Evolutionary conservation across 129 eudicot genomes (phyloP), one percentile per base, ranked within the genome.

Genomic region (Pseudognaphalium luteoalbum): DNA sequence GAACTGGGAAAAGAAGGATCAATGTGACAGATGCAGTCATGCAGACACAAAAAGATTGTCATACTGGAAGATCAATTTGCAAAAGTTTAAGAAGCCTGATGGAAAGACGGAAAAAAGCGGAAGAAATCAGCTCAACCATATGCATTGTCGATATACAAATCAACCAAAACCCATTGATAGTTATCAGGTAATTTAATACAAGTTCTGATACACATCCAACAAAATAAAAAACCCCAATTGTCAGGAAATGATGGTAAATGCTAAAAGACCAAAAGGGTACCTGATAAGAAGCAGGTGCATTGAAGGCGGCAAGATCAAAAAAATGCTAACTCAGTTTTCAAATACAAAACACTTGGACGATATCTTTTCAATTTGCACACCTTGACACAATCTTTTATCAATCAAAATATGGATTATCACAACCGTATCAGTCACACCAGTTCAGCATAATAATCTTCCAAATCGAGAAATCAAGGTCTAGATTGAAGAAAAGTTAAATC

Each of bases 391-490:
- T 35, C 41, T 35, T 6, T 35, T 35, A 35, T 35, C 41, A 6
- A 35, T 35, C 7, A 35, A 35, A 35, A 35, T 35, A 41, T 41
- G 30, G n/a, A 71, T 17, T 32, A 14, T 71, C 29, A 71, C 66
- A 71, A 71, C 65, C 66, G 10, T 33, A 16, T 68, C 34, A 68
- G 72, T 41, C 29, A 62, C 17, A 12, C 68, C 34, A 62, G 16
- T 15, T 20, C 41, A 6, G 41, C 41, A 35, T 35, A 35, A 35
- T 35, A 35, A 35, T 35, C 41, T 72, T 58, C 68, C 33, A 72
- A 72, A 72, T 59, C 44, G 56, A 73, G 34, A 73, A 14, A 59
- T 22, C 10, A 25, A 60, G 9, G 37, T 39, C 7, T 35, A 20
- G 7, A 57, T 57, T 20, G 63, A 57, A 30, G 63, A 57, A 17